Base-by-base conservation (phyloP, 2,329 filamentous ascomycete genomes). In the Pleoardoris graminearum region DNA sequence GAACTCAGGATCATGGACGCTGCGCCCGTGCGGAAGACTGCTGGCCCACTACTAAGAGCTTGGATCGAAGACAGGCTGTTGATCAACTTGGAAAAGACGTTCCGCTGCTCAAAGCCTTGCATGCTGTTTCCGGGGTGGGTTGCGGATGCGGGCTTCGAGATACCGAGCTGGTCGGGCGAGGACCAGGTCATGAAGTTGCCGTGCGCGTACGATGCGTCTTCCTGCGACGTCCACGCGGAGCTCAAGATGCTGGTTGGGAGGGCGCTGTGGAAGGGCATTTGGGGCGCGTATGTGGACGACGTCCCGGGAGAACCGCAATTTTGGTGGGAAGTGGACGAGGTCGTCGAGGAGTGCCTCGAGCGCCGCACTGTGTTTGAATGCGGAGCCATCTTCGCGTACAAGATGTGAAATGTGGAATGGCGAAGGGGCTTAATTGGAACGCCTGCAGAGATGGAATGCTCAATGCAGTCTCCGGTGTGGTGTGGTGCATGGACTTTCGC, bases 51-150 rank as follows among this genome's bases (percentile, higher is more conserved):
- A 1, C 72, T 89, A 63, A 76, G 80, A 30, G 68, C 75, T 1
- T 89, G 86, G 86, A 74, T 89, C 2, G 82, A 87, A 37, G 77
- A 82, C 3, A 76, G 87, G 46, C 74, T 89, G 0, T 67, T 86
- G 1, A 67, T 81, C 6, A 85, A 85, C 51, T 70, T 89, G 0
- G 82, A 85, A 62, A 76, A 77, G 19, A 74, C 80, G 14, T 85
- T 83, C 50, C 79, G 82, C 7, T 87, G 84, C 59, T 79, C 79
- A 4, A 83, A 80, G 48, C 86, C 86, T 0, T 82, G 78, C 32
- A 77, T 77, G 8, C 70, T 83, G 1, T 80, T 89, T 36, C 82
- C 84, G 0, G 70, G 76, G 23, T 87, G 85, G 81, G 75, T 89
- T 14, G 75, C 75, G 0, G 79, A 84, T 22, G 83, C 80, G 1